Evolutionary conservation across 2,329 filamentous ascomycete genomes (phyloP), one percentile per base, ranked within the genome.

Genomic region (Alternaria infectoria): DNA sequence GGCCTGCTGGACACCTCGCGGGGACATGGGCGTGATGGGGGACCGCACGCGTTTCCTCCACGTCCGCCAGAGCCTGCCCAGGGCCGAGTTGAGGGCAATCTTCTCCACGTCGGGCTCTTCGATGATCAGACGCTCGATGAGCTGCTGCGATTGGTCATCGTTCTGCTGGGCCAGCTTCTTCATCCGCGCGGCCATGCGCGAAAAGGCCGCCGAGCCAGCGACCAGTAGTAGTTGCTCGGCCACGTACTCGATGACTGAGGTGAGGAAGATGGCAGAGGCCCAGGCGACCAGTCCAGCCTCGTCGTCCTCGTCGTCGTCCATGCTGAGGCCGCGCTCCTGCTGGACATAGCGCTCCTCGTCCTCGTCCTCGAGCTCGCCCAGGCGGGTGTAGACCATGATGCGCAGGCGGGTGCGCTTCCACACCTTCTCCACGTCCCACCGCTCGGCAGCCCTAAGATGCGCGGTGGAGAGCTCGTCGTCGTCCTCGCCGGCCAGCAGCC

Each of bases 341-440:
- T 93, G 89, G 77, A 96, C 91, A 74, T 93, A 93, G 54, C 90
- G 89, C 75, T 97, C 95, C 79, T 98, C 96, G 69, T 99, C 96
- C 70, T 98, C 94, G 81, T 99, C 96, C 79, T 99, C 96, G 86
- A 99, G 90, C 76, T 99, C 95, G 47, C 96, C 96, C 7, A 99
- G 84, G 9, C 96, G 94, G 9, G 94, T 98, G 79, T 98, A 98
- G 21, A 99, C 95, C 96, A 99, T 99, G 79, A 96, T 97, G 64
- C 96, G 89, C 73, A 99, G 83, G 58, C 96, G 89, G 0, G 94
- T 96, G 69, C 96, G 88, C 83, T 96, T 97, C 94, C 96, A 99
- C 17, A 94, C 90, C 59, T 94, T 86, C 76, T 97, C 92, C n/a
- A 97, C 83, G 77, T 98, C 93, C 88, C 95, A 98, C 69, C 91